Conservation (phyloP, 495 filamentous ascomycete genomes). For the Polyplosphaeria fusca region DNA sequence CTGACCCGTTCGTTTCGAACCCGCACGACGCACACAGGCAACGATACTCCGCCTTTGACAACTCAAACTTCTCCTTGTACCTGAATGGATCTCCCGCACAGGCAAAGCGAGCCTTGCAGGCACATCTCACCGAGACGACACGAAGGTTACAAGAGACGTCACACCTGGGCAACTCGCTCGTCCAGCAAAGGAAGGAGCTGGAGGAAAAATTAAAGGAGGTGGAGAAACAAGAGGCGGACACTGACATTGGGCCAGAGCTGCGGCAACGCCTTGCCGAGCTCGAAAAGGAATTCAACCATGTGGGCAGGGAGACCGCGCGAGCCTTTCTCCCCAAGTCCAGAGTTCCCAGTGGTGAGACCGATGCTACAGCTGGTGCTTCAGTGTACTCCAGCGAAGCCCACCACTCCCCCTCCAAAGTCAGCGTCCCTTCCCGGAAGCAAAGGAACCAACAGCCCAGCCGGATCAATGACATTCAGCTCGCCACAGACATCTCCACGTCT, state of each 20-base stretch:
- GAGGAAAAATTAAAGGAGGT: slow-evolving; percentile 79
- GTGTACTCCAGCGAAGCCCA: slow-evolving; percentile 82
- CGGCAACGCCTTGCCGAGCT: slow-evolving; percentile 79
- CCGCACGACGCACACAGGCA: slow-evolving; percentile 51
- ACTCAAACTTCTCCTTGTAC: slow-evolving; percentile 72
- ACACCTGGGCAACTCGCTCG: slow-evolving; percentile 76
- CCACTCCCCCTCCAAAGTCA: slow-evolving; percentile 84
- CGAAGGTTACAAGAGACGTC: slow-evolving; percentile 87
- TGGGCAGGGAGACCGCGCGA: slow-evolving; percentile 82
- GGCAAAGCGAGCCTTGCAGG: slow-evolving; percentile 81
- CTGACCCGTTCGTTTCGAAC: slow-evolving; percentile 38
- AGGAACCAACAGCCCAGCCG: slow-evolving; percentile 84
- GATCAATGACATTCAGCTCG: slow-evolving; percentile 92
- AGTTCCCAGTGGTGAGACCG: slow-evolving; percentile 51
- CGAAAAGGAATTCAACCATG: slow-evolving; percentile 93
- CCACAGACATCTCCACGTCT: slow-evolving; percentile 89
- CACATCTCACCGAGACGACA: slow-evolving; percentile 86
- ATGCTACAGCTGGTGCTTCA: slow-evolving; percentile 60
- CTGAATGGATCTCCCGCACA: slow-evolving; percentile 75
- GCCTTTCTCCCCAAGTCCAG: slow-evolving; percentile 84
- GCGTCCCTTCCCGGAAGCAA: slow-evolving; percentile 76
- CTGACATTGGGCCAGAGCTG: slow-evolving; percentile 78
- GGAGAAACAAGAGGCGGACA: slow-evolving; percentile 69
- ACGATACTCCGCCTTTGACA: slow-evolving; percentile 76
- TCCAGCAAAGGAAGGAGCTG: slow-evolving; percentile 79